A percentile compares a stretch with the other conserved stretches of the same genome.
These are phyloP conservation scores for Phaeosphaeria sp. DNA, from an alignment of 2,329 filamentous ascomycete genomes.

Conservation along the genomic window DNA sequence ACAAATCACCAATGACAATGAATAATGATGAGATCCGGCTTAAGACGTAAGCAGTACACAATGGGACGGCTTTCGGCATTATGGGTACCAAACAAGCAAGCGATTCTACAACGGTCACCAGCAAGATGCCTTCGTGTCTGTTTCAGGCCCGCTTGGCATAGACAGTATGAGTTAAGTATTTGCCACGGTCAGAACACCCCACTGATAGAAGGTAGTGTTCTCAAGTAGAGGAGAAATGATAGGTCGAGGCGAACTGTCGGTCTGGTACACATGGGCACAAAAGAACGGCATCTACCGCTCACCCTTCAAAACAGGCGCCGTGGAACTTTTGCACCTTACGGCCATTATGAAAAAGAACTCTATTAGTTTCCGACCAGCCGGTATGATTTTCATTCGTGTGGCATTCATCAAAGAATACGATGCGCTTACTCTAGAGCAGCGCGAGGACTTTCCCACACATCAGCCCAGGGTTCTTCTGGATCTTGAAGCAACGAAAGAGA, in stretches of 20 bases:
- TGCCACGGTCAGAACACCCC: background rate
- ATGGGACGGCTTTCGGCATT: slow-evolving; percentile 13
- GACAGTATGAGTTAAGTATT: background rate
- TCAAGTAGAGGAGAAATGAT: background rate
- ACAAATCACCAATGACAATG: background rate
- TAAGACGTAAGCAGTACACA: slow-evolving; percentile 25
- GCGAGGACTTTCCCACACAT: background rate
- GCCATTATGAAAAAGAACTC: background rate
- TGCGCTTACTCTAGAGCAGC: background rate
- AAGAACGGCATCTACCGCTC: background rate
- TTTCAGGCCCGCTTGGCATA: background rate
- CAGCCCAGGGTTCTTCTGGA: background rate
- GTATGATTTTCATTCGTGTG: background rate
- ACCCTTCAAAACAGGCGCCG: background rate
- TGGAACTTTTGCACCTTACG: background rate
- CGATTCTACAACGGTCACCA: background rate
- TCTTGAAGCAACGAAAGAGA: background rate
- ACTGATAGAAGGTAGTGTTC: background rate
- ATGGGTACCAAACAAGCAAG: background rate
- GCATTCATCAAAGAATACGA: background rate
- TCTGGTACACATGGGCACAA: background rate
- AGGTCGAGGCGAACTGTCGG: background rate
- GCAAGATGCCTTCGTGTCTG: background rate
- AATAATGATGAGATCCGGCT: slow-evolving; percentile 21
- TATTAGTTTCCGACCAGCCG: background rate